These are phyloP conservation scores for Tetrapisispora arboricola DNA, from an alignment of 805 yeast species.

Conservation along the genomic window DNA sequence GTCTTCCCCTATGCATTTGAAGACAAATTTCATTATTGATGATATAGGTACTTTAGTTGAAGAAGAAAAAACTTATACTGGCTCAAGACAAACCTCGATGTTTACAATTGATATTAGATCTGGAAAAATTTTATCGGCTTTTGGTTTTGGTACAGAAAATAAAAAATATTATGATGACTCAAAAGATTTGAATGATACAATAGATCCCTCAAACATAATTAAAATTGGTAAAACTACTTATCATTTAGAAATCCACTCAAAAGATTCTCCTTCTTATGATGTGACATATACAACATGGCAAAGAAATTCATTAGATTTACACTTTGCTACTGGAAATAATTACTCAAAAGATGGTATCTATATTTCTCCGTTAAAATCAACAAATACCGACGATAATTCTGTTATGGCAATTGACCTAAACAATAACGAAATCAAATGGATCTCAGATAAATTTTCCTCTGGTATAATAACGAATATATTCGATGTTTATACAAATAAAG, in stretches of 20 bases:
- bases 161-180: constrained; percentile 13
- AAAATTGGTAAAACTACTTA: constrained; percentile 64
- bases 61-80: constrained; percentile 80
- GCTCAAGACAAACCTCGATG: constrained; percentile 65
- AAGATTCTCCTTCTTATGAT: constrained; percentile 65
- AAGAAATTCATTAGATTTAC: constrained; percentile 70
- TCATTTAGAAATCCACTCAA: constrained; percentile 67
- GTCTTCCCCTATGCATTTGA: constrained; percentile 76
- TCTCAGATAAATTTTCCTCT: constrained; percentile 48
- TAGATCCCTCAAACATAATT: constrained; percentile 31
- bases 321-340: constrained; percentile 38
- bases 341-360: constrained; percentile 62
- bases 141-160: constrained; percentile 42
- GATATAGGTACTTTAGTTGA: constrained; percentile 27
- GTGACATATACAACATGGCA: constrained; percentile 86
- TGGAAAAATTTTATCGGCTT: constrained; percentile 63
- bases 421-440: constrained; percentile 72
- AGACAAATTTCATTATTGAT: constrained; percentile 36
- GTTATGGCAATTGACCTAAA: constrained; percentile 63
- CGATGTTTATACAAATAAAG: constrained; percentile 45
- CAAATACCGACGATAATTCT: constrained; percentile 42
- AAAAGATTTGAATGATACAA: background rate
- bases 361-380: constrained; percentile 62
- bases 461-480: constrained; percentile 67
- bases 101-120: constrained; percentile 62